Base-by-base conservation (phyloP, 352 stramenopile species). In the Phytophthora pluvialis region DNA sequence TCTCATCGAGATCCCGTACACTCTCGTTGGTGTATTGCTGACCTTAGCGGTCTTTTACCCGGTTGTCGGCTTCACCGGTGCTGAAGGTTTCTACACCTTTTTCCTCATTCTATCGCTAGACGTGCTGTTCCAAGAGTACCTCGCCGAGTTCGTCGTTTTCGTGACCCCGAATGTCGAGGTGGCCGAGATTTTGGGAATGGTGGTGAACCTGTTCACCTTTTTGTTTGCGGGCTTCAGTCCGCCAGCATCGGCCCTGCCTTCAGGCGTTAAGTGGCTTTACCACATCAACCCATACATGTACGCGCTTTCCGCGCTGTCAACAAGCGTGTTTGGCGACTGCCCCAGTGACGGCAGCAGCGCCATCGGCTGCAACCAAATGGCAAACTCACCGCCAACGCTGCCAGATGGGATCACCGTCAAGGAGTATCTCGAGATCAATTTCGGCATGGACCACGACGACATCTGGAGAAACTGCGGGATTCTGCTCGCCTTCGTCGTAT, bases 181-280 rank as follows among this genome's bases (percentile, higher is more conserved):
- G 4, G 63, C 69, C 1, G 69, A 67, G 28, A 71, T 77, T 38
- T 16, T 74, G 13, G 70, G 70, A 10, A 59, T 72, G 48, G n/a
- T 78, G 8, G 26, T 76, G 33, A 80, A 78, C 53, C 46, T 74
- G 28, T 40, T 81, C 13, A 70, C 61, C 35, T 73, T 74, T 15
- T 39, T 78, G 11, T 72, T 81, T 9, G 51, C 72, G 9, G 70
- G 73, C 9, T 81, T 64, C 32, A 70, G 76, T 53, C 77, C 75
- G 13, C 75, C 80, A 2, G 67, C 72, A 5, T 53, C 60, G 12
- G 52, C 69, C 35, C 9, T 77, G 46, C 51, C 73, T 33, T n/a
- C 12, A 28, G 28, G 51, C 5, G 36, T 64, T 18, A 68, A 64
- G 18, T 73, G 64, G 64, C 10, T 73, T 0, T 73, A 73, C 39